Evolutionary conservation across 805 yeast species (phyloP), one percentile per base, ranked within the genome.

Genomic region (Suhomyces kilbournensis): DNA sequence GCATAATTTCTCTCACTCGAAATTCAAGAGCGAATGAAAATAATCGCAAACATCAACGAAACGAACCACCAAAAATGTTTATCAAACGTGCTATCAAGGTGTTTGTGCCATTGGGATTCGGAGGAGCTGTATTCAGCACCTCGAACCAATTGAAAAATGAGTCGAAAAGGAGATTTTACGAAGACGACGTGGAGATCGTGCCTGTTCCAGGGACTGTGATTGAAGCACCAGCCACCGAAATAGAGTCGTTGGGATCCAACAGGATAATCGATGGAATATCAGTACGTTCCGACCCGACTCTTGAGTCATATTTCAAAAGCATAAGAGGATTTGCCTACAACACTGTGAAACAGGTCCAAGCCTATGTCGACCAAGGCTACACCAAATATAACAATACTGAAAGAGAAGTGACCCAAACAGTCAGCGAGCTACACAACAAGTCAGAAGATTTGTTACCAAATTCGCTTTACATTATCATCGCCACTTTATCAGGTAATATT

Each of bases 361-460:
- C 50, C n/a, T 72, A 71, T 40, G 68, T 82, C 49, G 78, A 84
- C 56, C 70, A 70, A 15, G 75, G 77, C 7, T 77, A 85, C 50
- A 63, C 75, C 38, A 71, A 73, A 47, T 85, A 81, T 59, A 79
- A 83, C 60, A 67, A 71, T 22, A 77, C 79, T 3, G 97, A 90
- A 71, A 79, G 85, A 61, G 71, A 77, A 51, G 83, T 88, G 48
- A 79, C 88, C 7, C 65, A 75, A 28, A 85, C 93, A 1, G 67
- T 88, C 9, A 76, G 91, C 25, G 75, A 76, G 14, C 76, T 90
- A 58, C 90, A 85, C 65, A 76, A 80, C 54, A 81, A 74, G 59
- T 69, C 76, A 42, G 96, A 90, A 70, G 88, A 83, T 47, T 68
- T 89, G 48, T 75, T 87, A 47, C 94, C 96, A 12, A 86, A 86